Base-by-base conservation (phyloP, 441 rosid species). In the Eutrema salsugineum region DNA sequence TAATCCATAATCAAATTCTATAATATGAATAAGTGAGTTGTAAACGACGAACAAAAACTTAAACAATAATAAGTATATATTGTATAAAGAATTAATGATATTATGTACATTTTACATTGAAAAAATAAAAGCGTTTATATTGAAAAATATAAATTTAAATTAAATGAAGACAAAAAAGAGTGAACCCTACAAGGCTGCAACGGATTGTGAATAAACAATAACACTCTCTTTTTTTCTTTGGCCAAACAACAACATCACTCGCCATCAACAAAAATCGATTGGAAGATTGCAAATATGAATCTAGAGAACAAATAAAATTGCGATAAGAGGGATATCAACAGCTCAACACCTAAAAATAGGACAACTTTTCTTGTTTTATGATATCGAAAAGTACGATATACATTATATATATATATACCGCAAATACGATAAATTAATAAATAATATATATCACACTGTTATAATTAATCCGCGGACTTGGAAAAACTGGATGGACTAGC, bases 141-240 rank as follows among this genome's bases (percentile, higher is more conserved):
- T 69, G 10, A 12, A 16, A 48, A 44, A 30, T 10, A 32, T 3
- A n/a, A n/a, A 49, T 17, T n/a, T 28, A 5, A 40, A 39, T 27
- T 14, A 17, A 33, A 70, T 28, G 24, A 12, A 22, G 42, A 38
- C 49, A 48, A 39, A 69, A 69, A 11, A 68, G 3, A 61, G 54
- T 70, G 60, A 71, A 40, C 46, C 61, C 54, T 42, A 61, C 75
- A 22, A 22, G 30, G 20, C 54, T 42, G 51, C 75, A 22, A 22
- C 39, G 20, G 17, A 14, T 39, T 28, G 39, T 28, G 5, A 17
- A 38, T 49, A 70, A 50, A 10, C 61, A 50, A n/a, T 43, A 50
- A 16, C 66, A 47, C 58, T 38, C 8, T 48, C 42, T 59, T 28
- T 28, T 28, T 28, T 4, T 28, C 4, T 27, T 27, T 28, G 5